Evolutionary conservation across 2,329 filamentous ascomycete genomes (phyloP).

Genomic region (Scytalidium sp.): DNA sequence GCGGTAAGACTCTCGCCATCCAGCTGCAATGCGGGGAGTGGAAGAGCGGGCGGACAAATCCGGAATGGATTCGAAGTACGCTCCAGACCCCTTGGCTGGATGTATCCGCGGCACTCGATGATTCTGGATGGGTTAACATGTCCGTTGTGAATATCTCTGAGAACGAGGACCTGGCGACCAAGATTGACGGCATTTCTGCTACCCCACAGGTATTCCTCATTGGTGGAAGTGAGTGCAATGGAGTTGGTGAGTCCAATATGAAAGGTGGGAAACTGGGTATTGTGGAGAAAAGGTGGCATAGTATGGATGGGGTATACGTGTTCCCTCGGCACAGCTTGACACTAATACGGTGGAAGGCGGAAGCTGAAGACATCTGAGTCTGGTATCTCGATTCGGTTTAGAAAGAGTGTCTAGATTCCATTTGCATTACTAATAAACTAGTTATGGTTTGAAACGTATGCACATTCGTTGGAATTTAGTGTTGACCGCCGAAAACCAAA

Average conservation of each 20-base stretch:
- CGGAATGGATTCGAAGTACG: slow-evolving; percentile 58
- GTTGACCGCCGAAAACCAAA: too few species aligned
- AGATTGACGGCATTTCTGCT: slow-evolving; percentile 32
- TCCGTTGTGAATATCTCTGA: slow-evolving; percentile 70
- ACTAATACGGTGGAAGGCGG: slow-evolving; percentile 47
- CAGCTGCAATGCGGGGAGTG: slow-evolving; percentile 65
- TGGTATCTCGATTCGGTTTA: too few species aligned
- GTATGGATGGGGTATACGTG: slow-evolving; percentile 48
- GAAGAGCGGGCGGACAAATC: slow-evolving; percentile 54
- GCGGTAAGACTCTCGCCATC: slow-evolving; percentile 63
- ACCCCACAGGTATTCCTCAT: slow-evolving; percentile 51
- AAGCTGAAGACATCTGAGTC: too few species aligned
- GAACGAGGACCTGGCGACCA: slow-evolving; percentile 49
- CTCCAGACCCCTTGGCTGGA: slow-evolving; percentile 68
- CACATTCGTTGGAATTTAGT: too few species aligned
- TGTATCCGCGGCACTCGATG: slow-evolving; percentile 55
- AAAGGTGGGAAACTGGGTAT: slow-evolving; percentile 61
- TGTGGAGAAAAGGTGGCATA: slow-evolving; percentile 58
- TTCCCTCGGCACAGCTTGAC: slow-evolving; percentile 69
- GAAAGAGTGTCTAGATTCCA: too few species aligned
- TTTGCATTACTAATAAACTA: too few species aligned
- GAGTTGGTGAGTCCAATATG: slow-evolving; percentile 60
- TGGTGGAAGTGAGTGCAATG: slow-evolving; percentile 48
- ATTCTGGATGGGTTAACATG: slow-evolving; percentile 57
- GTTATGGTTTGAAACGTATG: too few species aligned